phyloP scores from a whole-genome alignment of 164 flowering plant genomes.

The Amborella trichopoda region DNA sequence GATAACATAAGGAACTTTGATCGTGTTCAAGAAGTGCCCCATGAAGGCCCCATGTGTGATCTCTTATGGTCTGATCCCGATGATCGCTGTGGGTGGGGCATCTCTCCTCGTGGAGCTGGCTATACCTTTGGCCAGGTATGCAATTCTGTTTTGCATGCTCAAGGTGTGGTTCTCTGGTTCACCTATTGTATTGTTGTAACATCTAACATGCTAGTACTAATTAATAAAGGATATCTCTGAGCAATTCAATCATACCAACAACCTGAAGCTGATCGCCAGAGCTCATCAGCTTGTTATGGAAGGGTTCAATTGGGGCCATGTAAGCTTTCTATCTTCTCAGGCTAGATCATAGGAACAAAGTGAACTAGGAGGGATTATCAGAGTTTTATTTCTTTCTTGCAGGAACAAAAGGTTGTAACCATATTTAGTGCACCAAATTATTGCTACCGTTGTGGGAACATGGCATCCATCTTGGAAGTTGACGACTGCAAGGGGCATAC shows the following conservation, averaged over 20 bases:
- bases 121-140: conserved; percentile 85
- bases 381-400: no score
- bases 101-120: conserved; percentile 96
- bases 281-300: conserved; percentile 99
- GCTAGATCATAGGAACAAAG: no score
- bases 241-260: conserved; percentile 91
- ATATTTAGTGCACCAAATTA: conserved; percentile 97
- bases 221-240: conserved; percentile 92
- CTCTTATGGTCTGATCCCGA: conserved; percentile 97
- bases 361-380: no score
- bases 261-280: conserved; percentile 86
- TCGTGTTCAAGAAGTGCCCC: conserved; percentile 98
- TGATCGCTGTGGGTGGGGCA: conserved; percentile 99
- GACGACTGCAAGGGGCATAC: conserved; percentile 94
- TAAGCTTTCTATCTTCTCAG: no score
- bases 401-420: conserved; percentile 99
- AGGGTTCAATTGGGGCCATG: conserved; percentile 98
- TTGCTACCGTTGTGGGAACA: conserved; percentile 97
- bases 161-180: background rate
- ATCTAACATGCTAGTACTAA: no score
- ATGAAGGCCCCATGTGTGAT: conserved; percentile 97
- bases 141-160: background rate
- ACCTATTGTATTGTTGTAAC: background rate
- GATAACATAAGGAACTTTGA: conserved; percentile 87
- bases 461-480: conserved; percentile 96